Conservation (phyloP, 2,329 filamentous ascomycete species). For the Myotisia sp. region DNA sequence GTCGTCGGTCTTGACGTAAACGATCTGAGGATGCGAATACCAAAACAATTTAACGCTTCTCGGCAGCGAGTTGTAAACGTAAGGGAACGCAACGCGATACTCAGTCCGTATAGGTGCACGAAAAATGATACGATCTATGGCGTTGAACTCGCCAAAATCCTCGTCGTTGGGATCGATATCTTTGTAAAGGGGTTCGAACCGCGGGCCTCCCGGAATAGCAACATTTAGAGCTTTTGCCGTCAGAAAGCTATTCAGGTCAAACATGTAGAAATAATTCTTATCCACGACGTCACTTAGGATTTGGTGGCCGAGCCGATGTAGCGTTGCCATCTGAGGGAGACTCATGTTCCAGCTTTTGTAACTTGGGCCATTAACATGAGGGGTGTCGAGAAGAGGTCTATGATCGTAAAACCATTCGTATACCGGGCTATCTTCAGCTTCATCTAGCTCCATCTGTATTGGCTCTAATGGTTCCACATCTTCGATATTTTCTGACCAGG, state of each 20-base stretch:
- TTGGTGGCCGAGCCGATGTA: constrained; percentile 83
- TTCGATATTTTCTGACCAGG: constrained; percentile 97
- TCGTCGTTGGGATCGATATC: constrained; percentile 98
- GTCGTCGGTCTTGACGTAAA: constrained; percentile 79
- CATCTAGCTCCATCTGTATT: constrained; percentile 96
- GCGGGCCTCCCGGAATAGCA: constrained; percentile 88
- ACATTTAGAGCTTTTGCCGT: constrained; percentile 96
- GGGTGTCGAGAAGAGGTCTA: constrained; percentile 72
- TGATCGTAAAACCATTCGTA: constrained; percentile 98
- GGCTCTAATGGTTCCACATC: constrained; percentile 95
- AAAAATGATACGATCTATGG: constrained; percentile 98
- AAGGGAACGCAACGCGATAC: constrained; percentile 87
- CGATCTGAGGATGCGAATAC: constrained; percentile 86
- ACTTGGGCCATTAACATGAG: constrained; percentile 89
- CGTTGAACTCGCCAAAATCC: constrained; percentile 98
- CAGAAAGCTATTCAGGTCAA: constrained; percentile 85
- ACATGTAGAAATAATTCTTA: constrained; percentile 96
- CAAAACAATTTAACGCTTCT: constrained; percentile 85
- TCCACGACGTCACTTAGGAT: constrained; percentile 85
- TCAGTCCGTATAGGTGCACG: constrained; percentile 87
- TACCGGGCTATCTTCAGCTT: constrained; percentile 78
- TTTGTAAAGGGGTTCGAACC: constrained; percentile 95
- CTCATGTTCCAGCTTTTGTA: constrained; percentile 93
- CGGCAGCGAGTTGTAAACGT: constrained; percentile 89
- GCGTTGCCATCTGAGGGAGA: constrained; percentile 85